Percentiles rank a stretch among this genome's conserved stretches.
Conservation (phyloP, 257 asterid genomes). For the Solanum etuberosum region DNA sequence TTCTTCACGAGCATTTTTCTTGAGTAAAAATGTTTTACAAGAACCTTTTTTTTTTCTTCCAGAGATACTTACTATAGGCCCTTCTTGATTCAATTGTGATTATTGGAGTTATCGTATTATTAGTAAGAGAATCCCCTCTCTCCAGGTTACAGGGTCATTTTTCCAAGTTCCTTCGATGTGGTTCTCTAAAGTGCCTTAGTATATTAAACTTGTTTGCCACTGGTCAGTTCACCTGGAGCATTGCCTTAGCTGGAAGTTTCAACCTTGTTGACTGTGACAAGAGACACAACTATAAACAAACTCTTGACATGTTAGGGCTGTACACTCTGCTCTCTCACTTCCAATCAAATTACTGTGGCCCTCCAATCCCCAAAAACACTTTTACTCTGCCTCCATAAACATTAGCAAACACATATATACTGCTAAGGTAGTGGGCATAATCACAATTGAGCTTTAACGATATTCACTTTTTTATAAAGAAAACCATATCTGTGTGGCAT, state of each 20-base stretch:
- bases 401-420: not conserved
- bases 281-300: not conserved
- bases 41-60: not conserved
- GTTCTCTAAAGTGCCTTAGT: not conserved
- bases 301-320: not conserved
- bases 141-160: not conserved
- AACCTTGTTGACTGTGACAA: not conserved
- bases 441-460: not conserved
- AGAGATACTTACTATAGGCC: not conserved
- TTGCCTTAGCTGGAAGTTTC: not conserved
- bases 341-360: not conserved
- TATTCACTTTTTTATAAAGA: not conserved
- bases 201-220: not conserved
- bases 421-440: not conserved
- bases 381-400: not conserved
- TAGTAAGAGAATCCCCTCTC: not conserved
- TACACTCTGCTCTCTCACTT: not conserved
- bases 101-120: not conserved
- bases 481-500: not conserved
- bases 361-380: not conserved
- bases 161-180: not conserved
- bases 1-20: not conserved
- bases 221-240: not conserved
- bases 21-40: not conserved
- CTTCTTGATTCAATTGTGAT: not conserved